Conservation (phyloP, 257 asterid species). For the Craterostigma plantagineum region DNA sequence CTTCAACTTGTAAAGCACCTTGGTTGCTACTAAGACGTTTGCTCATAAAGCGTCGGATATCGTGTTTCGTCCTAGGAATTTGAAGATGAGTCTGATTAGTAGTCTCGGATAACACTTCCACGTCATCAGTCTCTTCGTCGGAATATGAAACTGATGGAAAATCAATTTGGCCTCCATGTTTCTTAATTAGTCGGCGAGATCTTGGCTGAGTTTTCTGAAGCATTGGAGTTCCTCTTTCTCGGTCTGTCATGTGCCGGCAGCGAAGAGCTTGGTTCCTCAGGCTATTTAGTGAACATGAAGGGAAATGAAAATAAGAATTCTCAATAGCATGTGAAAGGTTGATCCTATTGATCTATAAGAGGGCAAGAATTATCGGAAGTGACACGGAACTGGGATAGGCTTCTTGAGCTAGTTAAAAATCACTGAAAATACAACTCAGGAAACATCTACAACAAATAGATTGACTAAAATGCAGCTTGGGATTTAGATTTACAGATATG, state of each 20-base stretch:
- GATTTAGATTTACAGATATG: too few species aligned
- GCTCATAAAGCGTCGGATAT: too few species aligned
- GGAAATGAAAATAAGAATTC: constrained; percentile 2
- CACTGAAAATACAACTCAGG: too few species aligned
- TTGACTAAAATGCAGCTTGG: too few species aligned
- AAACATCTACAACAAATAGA: too few species aligned
- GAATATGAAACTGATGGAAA: constrained; percentile 18
- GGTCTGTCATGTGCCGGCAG: constrained; percentile 12
- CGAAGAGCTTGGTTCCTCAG: constrained; percentile 19
- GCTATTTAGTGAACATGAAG: constrained; percentile 15
- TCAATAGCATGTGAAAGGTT: not conserved
- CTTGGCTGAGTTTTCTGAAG: constrained; percentile 17
- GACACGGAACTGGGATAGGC: too few species aligned
- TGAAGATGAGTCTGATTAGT: too few species aligned
- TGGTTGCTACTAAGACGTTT: too few species aligned
- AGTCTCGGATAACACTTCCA: constrained; percentile 5
- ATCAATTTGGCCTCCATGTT: constrained; percentile 15
- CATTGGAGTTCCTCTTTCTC: constrained; percentile 22
- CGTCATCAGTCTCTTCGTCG: constrained; percentile 14
- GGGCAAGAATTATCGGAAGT: not conserved
- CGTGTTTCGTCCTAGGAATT: too few species aligned
- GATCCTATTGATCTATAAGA: not conserved
- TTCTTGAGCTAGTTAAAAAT: too few species aligned
- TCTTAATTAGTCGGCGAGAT: constrained; percentile 44
- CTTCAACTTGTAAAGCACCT: constrained; percentile 9